Base-by-base conservation (phyloP, 352 stramenopile genomes). In the Aphanomyces astaci region DNA sequence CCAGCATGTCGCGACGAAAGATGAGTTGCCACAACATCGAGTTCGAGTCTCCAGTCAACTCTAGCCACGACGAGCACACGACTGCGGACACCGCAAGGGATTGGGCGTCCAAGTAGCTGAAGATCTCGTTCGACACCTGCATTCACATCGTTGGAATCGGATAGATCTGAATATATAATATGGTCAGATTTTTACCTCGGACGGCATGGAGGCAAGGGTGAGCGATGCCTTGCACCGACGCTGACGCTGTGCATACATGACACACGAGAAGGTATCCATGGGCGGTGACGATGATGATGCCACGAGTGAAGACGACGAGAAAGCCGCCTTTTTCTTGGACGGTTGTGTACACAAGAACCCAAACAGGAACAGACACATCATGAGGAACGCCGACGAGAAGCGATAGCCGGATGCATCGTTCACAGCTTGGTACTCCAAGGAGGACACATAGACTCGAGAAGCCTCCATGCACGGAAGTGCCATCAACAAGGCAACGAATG, bases 1-100 rank as follows among this genome's bases (percentile, higher is more conserved):
- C 82, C 22, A 30, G 3, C 57, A 88, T 88, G 70, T 92, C 80
- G 15, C 81, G 78, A 9, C 52, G 22, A 52, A 86, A 90, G 10
- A 89, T 65, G 5, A 65, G 48, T 64, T 62, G 72, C 84, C 79
- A 92, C 7, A 92, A 73, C 53, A 22, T 31, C 3, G 83, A 73
- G 0, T 77, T 74, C 0, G 33, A 11, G 36, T 87, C 75, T 11
- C 80, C 78, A 4, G 69, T 72, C 17, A 57, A 53, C 0, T 57
- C 11, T 1, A 80, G 45, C 79, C 78, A 89, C 4, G 72, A 45
- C 56, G 56, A 78, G 60, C 64, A 85, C 0, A 92, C 73, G 43
- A 84, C 52, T 0, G 76, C 68, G 53, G 75, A 84, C 27, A 57
- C 71, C 25, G 74, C 75, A 30, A 89, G 67, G 17, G 87, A 81